Base-by-base conservation (phyloP, 106 monocot species). In the Dioscorea alata region DNA sequence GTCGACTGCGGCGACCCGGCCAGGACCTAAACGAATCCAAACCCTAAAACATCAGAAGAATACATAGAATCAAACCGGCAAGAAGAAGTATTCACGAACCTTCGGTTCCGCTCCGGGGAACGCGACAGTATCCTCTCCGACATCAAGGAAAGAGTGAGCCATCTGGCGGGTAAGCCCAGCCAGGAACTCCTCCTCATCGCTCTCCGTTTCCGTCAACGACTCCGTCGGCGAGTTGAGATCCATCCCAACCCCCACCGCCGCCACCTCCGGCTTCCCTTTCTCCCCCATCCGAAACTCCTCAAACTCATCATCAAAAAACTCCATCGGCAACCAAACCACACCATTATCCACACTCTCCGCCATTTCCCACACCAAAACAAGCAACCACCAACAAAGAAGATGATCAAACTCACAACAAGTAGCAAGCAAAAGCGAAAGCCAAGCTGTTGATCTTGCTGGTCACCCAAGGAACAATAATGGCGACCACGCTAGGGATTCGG, bases 1-100 rank as follows among this genome's bases (percentile, higher is more conserved):
- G 79, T 79, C 8, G 82, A 82, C 56, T 86, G 86, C 4, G 86
- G 86, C 23, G 86, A 85, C 28, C 77, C 59, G 3, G 68, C 61
- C 77, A 85, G 32, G 8, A 74, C 49, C 73, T 71, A n/a, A 14
- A 53, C 2, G n/a, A 50, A n/a, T 19, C n/a, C 13, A 23, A n/a
- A 0, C 49, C n/a, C 2, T 1, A 66, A 51, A 50, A 24, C 49
- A 48, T 13, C 14, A 23, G 18, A 49, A 34, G 13, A 66, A 21
- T 50, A 13, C 8, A 2, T 50, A 13, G 54, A 2, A 54, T 54
- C 3, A 54, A 19, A 54, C 54, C 0, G 18, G 18, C 2, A 19
- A 54, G 12, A 54, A 16, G 4, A 54, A 42, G 0, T 13, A 18
- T 4, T 13, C 15, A 54, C 54, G 8, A 15, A 54, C 49, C 19